These are phyloP conservation scores for Amphirosellinia nigrospora DNA, from an alignment of 495 filamentous ascomycete genomes.

Conservation along the genomic window DNA sequence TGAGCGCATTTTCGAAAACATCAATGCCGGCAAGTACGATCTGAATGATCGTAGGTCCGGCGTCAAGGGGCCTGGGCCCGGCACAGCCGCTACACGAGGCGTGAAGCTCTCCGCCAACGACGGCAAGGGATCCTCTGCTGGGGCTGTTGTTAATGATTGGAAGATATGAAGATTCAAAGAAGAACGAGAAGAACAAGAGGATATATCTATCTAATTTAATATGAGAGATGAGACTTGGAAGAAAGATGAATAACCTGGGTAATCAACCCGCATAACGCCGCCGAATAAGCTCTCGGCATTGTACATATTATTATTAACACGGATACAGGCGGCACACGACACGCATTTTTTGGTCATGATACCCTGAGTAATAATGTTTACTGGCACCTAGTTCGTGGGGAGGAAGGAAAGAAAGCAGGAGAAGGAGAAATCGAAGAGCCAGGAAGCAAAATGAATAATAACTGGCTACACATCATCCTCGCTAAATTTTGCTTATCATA, in stretches of 20 bases:
- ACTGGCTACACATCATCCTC: neutral
- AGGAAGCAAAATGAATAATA: neutral
- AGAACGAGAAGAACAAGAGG: neutral
- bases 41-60: constrained; percentile 91
- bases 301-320: constrained; percentile 31
- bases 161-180: neutral
- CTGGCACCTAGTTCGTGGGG: constrained; percentile 20
- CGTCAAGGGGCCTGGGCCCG: constrained; percentile 68
- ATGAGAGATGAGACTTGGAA: constrained; percentile 8
- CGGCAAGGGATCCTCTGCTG: constrained; percentile 38
- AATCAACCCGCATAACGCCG: neutral
- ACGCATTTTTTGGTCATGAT: constrained; percentile 34
- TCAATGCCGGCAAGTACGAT: constrained; percentile 91
- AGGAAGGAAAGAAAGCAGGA: constrained; percentile 5
- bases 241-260: constrained; percentile 10
- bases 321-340: constrained; percentile 24
- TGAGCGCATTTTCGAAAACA: constrained; percentile 92
- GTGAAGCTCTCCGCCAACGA: constrained; percentile 47
- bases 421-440: neutral
- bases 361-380: constrained; percentile 39
- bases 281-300: constrained; percentile 3
- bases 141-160: constrained; percentile 36
- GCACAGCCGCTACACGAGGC: constrained; percentile 57
- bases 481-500: too few species aligned
- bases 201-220: constrained; percentile 25